Evolutionary conservation across 257 asterid species (phyloP).

Genomic region (Jacaranda mimosifolia): DNA sequence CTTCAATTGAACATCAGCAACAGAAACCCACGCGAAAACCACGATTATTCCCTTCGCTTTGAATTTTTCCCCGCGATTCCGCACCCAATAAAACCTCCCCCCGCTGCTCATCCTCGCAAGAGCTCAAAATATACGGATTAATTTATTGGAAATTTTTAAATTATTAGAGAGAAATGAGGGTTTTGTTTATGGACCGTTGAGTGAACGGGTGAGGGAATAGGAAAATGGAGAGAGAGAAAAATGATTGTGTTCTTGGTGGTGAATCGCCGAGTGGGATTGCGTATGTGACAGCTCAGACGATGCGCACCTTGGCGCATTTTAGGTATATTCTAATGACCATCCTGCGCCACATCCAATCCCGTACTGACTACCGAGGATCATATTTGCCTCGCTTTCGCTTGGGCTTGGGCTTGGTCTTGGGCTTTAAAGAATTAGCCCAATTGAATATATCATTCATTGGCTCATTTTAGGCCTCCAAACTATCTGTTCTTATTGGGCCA

Average conservation of each 20-base stretch:
- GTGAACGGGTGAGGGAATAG: constrained; percentile 22
- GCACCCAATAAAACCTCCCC: constrained; percentile 75
- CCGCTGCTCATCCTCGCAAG: constrained; percentile 48
- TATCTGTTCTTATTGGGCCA: background rate
- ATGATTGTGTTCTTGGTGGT: constrained; percentile 42
- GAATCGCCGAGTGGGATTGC: constrained; percentile 44
- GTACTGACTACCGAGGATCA: background rate
- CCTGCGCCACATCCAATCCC: constrained; percentile 37
- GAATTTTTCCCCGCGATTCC: constrained; percentile 41
- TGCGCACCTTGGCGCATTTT: constrained; percentile 40
- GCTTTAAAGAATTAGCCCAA: background rate
- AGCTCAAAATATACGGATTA: background rate
- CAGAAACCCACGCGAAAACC: constrained; percentile 75
- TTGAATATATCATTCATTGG: background rate
- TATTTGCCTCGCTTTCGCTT: background rate
- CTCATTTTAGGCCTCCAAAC: background rate
- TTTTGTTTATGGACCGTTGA: constrained; percentile 33
- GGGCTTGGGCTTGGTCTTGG: background rate
- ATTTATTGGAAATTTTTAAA: background rate
- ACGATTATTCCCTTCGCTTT: constrained; percentile 71
- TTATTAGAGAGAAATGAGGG: constrained; percentile 19
- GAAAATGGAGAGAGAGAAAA: constrained; percentile 36
- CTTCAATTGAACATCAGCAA: constrained; percentile 60
- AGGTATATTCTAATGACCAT: constrained; percentile 30
- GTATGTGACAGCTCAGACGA: constrained; percentile 55